Conservation (phyloP, 1,139 yeast genomes). For the Hansenula sp. region DNA sequence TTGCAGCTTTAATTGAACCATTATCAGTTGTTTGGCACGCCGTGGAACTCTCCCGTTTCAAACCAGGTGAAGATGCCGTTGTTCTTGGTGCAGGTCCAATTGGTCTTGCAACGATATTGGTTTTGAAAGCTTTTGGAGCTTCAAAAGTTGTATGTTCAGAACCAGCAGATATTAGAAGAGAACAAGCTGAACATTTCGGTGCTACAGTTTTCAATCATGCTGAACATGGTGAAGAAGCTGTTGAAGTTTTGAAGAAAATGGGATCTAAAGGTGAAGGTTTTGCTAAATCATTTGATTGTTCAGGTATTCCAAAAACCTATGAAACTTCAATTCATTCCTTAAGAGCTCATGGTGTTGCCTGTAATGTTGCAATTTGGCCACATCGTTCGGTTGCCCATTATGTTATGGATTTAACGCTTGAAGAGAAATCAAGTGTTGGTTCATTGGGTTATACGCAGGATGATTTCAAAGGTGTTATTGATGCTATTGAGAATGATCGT, state of each 20-base stretch:
- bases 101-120: constrained; percentile 53
- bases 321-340: constrained; percentile 47
- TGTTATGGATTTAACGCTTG: constrained; percentile 45
- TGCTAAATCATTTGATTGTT: constrained; percentile 56
- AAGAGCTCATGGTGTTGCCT: constrained; percentile 57
- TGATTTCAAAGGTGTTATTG: constrained; percentile 48
- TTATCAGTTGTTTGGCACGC: constrained; percentile 61
- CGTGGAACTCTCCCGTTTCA: constrained; percentile 39
- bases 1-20: constrained; percentile 56
- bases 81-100: constrained; percentile 64
- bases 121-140: constrained; percentile 54
- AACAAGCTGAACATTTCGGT: constrained; percentile 47
- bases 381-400: constrained; percentile 39
- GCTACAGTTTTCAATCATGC: constrained; percentile 48
- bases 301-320: constrained; percentile 56
- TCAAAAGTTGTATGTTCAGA: constrained; percentile 54
- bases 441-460: constrained; percentile 45
- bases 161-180: constrained; percentile 53
- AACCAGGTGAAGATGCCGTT: constrained; percentile 45
- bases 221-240: constrained; percentile 31
- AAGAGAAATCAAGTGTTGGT: constrained; percentile 45
- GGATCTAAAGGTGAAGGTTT: constrained; percentile 51
- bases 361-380: constrained; percentile 64
- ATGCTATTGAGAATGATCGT: constrained; percentile 37
- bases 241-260: constrained; percentile 32